Base-by-base conservation (phyloP, 495 filamentous ascomycete species). In the Penicillium steckii region DNA sequence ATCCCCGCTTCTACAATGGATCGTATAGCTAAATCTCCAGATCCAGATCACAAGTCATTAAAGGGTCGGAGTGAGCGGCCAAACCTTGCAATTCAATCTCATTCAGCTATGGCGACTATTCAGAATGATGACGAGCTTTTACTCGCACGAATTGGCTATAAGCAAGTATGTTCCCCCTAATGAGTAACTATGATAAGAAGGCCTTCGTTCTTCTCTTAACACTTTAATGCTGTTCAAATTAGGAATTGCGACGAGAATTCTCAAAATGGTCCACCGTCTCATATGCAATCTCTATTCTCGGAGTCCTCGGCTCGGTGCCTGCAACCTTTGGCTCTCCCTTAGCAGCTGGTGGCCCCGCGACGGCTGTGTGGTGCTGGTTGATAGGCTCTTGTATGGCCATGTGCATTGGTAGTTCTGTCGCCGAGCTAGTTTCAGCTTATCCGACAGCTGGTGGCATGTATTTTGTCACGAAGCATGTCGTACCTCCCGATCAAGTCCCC, bases 211-310 rank as follows among this genome's bases (percentile, higher is more conserved):
- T 19, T 23, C 26, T 44, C 32, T 38, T 18, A 22, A 8, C 23
- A 8, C 9, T 38, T 17, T 3, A 9, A 8, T 29, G 21, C 22
- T 45, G 10, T 8, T 38, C 15, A 19, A 4, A 24, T 19, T 8
- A 55, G 85, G 85, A 87, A 64, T 53, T 89, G 5, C 70, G 72
- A 48, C 76, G 85, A 33, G 82, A 89, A 46, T 88, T 89, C 59
- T 86, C 80, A 4, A 86, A 82, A 76, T 88, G 83, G 83, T 88
- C 85, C 4, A 89, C 85, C 1, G 72, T 88, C 7, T 89, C 85
- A 8, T 89, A 88, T 69, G 85, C 85, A 35, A 86, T 89, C 64
- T 87, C 84, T 22, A 85, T 89, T 50, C 65, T 88, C 1, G 85
- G 85, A 8, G 84, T 89, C 1, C 67, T 89, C 0, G 85, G 85